Evolutionary conservation across 2,329 filamentous ascomycete species (phyloP).

Genomic region (Elsinoe batatas): DNA sequence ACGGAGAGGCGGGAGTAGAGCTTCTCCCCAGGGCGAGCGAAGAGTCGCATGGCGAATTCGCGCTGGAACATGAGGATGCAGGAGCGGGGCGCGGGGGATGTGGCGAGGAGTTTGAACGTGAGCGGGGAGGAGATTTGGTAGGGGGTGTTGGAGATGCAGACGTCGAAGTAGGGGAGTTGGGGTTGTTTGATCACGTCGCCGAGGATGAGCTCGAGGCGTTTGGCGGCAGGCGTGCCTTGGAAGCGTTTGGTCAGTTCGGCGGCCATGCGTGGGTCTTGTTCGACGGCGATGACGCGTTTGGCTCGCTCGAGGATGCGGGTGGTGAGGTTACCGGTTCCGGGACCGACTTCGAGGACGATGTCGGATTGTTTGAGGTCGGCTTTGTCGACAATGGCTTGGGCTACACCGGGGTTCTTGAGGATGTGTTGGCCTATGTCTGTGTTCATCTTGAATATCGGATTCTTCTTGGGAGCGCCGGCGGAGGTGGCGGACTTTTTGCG

Average conservation of each 20-base stretch:
- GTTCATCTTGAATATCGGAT: constrained; percentile 97
- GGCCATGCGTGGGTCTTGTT: constrained; percentile 93
- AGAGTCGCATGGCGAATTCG: constrained; percentile 84
- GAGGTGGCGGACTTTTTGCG: constrained; percentile 38
- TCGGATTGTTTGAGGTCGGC: constrained; percentile 82
- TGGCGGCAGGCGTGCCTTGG: constrained; percentile 75
- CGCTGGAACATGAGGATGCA: constrained; percentile 95
- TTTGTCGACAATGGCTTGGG: constrained; percentile 74
- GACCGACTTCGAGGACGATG: constrained; percentile 83
- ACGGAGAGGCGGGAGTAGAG: constrained; percentile 86
- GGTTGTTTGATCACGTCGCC: constrained; percentile 86
- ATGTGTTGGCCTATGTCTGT: constrained; percentile 85
- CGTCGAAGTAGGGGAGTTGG: constrained; percentile 67
- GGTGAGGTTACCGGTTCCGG: constrained; percentile 81
- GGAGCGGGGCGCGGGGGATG: constrained; percentile 68
- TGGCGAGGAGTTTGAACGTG: constrained; percentile 79
- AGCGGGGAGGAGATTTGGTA: constrained; percentile 81
- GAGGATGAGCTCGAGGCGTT: constrained; percentile 75
- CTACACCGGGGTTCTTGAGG: constrained; percentile 81
- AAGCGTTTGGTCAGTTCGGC: constrained; percentile 91
- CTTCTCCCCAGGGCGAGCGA: constrained; percentile 77
- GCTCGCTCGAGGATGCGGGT: constrained; percentile 80
- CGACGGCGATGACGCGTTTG: constrained; percentile 74
- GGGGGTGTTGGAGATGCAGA: constrained; percentile 71
- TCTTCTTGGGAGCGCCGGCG: constrained; percentile 35